Evolutionary conservation across 2,329 filamentous ascomycete genomes (phyloP).

Genomic region (Stachybotrys elegans): DNA sequence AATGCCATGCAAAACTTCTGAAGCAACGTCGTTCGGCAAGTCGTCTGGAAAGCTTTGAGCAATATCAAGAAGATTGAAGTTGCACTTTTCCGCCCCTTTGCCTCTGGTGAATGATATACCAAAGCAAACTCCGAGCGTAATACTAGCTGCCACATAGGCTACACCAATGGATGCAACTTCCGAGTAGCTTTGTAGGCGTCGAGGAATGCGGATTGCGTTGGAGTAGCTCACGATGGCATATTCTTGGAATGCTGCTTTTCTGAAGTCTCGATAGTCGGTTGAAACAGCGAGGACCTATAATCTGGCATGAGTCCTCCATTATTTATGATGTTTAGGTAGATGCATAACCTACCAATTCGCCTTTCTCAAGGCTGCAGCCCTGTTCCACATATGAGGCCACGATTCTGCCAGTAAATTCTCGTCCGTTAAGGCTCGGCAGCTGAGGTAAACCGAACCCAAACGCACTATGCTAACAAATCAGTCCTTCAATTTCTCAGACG

Average conservation of each 20-base stretch:
- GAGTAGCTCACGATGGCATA: constrained; percentile 61
- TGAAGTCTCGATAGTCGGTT: constrained; percentile 67
- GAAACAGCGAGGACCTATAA: constrained; percentile 58
- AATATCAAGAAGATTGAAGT: not conserved
- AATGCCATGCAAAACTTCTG: not conserved
- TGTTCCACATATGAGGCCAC: not conserved
- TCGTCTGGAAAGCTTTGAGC: not conserved
- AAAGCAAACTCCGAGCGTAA: constrained; percentile 64
- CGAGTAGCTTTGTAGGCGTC: constrained; percentile 31
- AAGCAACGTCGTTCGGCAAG: not conserved
- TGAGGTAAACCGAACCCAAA: not conserved
- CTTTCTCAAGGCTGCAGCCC: constrained; percentile 22
- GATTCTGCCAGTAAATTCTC: not conserved
- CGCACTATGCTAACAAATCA: constrained; percentile 32
- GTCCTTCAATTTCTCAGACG: constrained; percentile 33
- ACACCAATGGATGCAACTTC: constrained; percentile 62
- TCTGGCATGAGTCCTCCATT: no score
- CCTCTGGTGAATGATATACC: constrained; percentile 55
- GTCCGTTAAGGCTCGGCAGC: not conserved
- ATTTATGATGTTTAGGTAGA: not conserved
- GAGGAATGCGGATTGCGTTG: constrained; percentile 59
- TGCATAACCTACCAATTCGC: constrained; percentile 42
- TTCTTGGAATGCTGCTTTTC: constrained; percentile 68
- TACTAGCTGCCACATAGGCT: constrained; percentile 63
- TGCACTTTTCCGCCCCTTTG: not conserved